These are phyloP conservation scores for Pisolithus albus DNA, from an alignment of 768 basidiomycete species.

Conservation along the genomic window DNA sequence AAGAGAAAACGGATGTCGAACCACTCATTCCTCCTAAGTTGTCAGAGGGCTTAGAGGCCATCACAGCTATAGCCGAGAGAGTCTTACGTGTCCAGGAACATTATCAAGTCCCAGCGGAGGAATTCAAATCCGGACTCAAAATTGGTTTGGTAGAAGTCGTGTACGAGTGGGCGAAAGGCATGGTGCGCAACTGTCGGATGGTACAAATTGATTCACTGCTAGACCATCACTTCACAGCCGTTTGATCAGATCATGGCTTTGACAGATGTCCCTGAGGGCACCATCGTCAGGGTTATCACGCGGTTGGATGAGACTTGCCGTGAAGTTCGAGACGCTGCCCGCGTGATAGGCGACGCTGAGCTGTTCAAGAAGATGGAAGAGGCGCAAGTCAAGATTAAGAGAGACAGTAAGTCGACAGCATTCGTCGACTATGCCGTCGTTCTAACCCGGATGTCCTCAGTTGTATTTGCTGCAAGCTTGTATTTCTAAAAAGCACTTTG, in stretches of 20 bases:
- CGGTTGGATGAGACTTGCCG: slow-evolving; percentile 94
- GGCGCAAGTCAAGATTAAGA: slow-evolving; percentile 85
- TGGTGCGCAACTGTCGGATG: slow-evolving; percentile 50
- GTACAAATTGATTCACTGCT: background rate
- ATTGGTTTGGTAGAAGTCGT: slow-evolving; percentile 93
- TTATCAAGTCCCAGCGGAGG: slow-evolving; percentile 73
- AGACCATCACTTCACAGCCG: slow-evolving; percentile 47
- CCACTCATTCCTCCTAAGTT: slow-evolving; percentile 76
- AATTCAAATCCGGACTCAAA: slow-evolving; percentile 74
- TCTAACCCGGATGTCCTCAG: slow-evolving; percentile 30
- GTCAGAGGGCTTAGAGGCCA: slow-evolving; percentile 71
- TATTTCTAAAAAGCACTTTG: slow-evolving; percentile 51
- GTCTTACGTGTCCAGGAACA: slow-evolving; percentile 75
- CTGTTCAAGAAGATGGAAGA: slow-evolving; percentile 99
- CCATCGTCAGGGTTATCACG: slow-evolving; percentile 93
- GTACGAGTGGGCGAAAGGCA: slow-evolving; percentile 98
- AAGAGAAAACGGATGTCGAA: slow-evolving; percentile 92
- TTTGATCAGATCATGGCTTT: slow-evolving; percentile 90
- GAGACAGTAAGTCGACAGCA: slow-evolving; percentile 72
- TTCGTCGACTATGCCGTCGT: background rate
- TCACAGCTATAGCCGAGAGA: slow-evolving; percentile 69
- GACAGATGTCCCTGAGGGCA: slow-evolving; percentile 95
- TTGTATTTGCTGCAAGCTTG: slow-evolving; percentile 82
- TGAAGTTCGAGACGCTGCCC: slow-evolving; percentile 93
- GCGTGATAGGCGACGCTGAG: slow-evolving; percentile 94